Base-by-base conservation (phyloP, 2,329 filamentous ascomycete species). In the Torrubiellomyces zombiae region DNA sequence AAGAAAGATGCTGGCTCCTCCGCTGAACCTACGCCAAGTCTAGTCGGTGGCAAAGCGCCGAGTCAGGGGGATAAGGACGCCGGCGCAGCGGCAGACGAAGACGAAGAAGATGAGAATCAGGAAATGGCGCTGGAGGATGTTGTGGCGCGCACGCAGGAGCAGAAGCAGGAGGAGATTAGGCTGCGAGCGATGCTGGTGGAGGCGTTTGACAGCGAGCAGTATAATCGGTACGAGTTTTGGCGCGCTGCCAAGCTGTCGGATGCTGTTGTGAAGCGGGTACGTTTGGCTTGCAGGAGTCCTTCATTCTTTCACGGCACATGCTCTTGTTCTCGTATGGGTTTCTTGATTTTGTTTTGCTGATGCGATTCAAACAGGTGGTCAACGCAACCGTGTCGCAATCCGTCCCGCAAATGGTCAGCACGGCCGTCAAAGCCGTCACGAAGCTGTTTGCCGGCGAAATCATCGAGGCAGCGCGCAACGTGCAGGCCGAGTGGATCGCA, bases 301-400 rank as follows among this genome's bases (percentile, higher is more conserved):
- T n/a, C n/a, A n/a, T n/a, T n/a, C n/a, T n/a, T n/a, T n/a, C n/a
- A n/a, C n/a, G n/a, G n/a, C n/a, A n/a, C n/a, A n/a, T n/a, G n/a
- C n/a, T n/a, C n/a, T n/a, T n/a, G n/a, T n/a, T n/a, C 15, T 12
- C 15, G 9, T 9, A 12, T 9, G 10, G 5, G 8, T 9, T 14
- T 14, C 6, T 24, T 11, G 5, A 2, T 14, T 8, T 16, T 14
- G 9, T 5, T n/a, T 23, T 16, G 15, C 15, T 23, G 9, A 16
- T 14, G 11, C 9, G 17, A 9, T 22, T 7, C 10, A 20, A 25
- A 4, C 31, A 74, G 63, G 67, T 85, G 32, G 74, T 82, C 43
- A 86, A 85, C 41, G 75, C 78, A 30, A 81, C 78, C 2, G 73
- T 83, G 7, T 81, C 75, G 0, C 79, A 85, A 44, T 82, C 75